These are phyloP conservation scores for Sarocladiaceae sp. DNA, from an alignment of 2,329 filamentous ascomycete genomes.

Conservation along the genomic window DNA sequence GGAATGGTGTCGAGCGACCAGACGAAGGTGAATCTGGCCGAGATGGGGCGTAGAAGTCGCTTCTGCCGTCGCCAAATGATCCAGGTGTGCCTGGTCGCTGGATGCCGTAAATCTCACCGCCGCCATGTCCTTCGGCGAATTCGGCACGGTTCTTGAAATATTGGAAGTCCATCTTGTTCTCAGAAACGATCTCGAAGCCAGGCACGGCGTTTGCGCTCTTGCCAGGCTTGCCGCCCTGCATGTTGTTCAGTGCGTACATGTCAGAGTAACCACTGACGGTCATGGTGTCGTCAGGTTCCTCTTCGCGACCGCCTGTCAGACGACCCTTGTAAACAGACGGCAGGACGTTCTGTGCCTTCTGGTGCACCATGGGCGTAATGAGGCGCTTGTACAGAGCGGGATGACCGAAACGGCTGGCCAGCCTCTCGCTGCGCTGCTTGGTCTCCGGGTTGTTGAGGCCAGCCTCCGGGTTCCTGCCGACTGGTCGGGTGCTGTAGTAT, in stretches of 20 bases:
- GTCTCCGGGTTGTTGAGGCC: slow-evolving; percentile 44
- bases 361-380: slow-evolving; percentile 92
- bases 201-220: slow-evolving; percentile 44
- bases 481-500: slow-evolving; percentile 69
- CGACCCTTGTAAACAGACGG: slow-evolving; percentile 83
- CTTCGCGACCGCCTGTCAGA: slow-evolving; percentile 61
- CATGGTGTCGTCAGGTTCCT: slow-evolving; percentile 49
- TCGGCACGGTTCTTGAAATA: slow-evolving; percentile 89
- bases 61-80: slow-evolving; percentile 40
- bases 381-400: slow-evolving; percentile 85
- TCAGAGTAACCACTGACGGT: slow-evolving; percentile 75
- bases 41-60: slow-evolving; percentile 31
- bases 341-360: slow-evolving; percentile 81
- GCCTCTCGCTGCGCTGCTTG: slow-evolving; percentile 59
- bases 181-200: slow-evolving; percentile 87
- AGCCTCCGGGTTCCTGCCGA: slow-evolving; percentile 41
- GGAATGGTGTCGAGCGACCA: slow-evolving; percentile 29
- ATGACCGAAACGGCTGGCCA: slow-evolving; percentile 79
- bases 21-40: slow-evolving; percentile 45
- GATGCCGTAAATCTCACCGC: slow-evolving; percentile 63
- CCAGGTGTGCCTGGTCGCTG: slow-evolving; percentile 59
- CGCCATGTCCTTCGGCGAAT: slow-evolving; percentile 84
- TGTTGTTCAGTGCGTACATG: slow-evolving; percentile 74
- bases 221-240: slow-evolving; percentile 54
- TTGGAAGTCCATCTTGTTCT: slow-evolving; percentile 81